Percentiles rank a stretch among this genome's conserved stretches.
Evolutionary conservation across 2,329 filamentous ascomycete species (phyloP).

Genomic region (Cryphonectria carpinicola): DNA sequence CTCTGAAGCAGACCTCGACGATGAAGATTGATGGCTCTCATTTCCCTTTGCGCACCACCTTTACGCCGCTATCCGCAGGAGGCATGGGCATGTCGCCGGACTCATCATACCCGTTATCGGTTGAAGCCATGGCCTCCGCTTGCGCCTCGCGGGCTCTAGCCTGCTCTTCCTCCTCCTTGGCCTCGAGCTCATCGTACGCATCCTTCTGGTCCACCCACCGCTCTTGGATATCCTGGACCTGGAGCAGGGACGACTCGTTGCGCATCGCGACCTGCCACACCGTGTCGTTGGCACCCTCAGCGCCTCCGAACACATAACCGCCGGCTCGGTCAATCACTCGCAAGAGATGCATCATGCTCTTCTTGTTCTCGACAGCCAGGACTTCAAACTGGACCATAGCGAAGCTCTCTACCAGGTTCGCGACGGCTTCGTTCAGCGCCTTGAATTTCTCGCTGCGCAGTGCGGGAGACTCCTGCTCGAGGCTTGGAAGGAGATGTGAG

Average conservation of each 20-base stretch:
- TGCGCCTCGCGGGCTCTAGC: slow-evolving; percentile 53
- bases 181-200: slow-evolving; percentile 81
- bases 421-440: slow-evolving; percentile 82
- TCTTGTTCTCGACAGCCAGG: slow-evolving; percentile 93
- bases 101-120: slow-evolving; percentile 40
- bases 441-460: slow-evolving; percentile 76
- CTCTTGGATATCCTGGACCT: slow-evolving; percentile 90
- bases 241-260: slow-evolving; percentile 72
- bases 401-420: slow-evolving; percentile 86
- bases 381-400: slow-evolving; percentile 91
- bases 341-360: slow-evolving; percentile 91
- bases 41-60: slow-evolving; percentile 68
- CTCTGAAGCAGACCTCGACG: slow-evolving; percentile 50
- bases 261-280: slow-evolving; percentile 98
- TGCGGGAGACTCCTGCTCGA: slow-evolving; percentile 77
- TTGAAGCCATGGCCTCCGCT: slow-evolving; percentile 40
- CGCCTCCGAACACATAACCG: slow-evolving; percentile 89
- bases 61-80: slow-evolving; percentile 67
- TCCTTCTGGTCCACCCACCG: slow-evolving; percentile 92
- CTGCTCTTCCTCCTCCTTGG: slow-evolving; percentile 75
- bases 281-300: slow-evolving; percentile 90
- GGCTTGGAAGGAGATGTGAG: slow-evolving; percentile 76
- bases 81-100: slow-evolving; percentile 55
- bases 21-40: slow-evolving; percentile 46
- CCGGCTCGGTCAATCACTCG: slow-evolving; percentile 88